Conservation (phyloP, 768 basidiomycete genomes). For the Phlebiopsis flavidoalba region DNA sequence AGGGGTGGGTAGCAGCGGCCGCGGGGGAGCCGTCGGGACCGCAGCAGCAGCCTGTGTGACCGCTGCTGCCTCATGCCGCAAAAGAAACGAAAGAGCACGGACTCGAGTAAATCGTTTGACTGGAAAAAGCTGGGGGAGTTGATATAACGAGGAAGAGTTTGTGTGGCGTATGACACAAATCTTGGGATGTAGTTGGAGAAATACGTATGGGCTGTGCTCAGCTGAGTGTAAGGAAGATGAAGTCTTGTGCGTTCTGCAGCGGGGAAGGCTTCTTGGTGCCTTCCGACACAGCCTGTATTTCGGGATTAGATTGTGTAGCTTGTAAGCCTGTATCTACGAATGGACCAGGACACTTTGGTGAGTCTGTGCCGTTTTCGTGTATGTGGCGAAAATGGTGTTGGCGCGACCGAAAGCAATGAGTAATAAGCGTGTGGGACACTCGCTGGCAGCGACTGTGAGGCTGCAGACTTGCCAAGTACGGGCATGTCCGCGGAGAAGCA, state of each 20-base stretch:
- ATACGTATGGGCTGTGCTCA: neutral
- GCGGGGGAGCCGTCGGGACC: neutral
- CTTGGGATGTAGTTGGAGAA: neutral
- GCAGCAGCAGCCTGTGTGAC: neutral
- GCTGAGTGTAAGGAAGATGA: no score
- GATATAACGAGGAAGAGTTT: neutral
- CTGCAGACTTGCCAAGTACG: neutral
- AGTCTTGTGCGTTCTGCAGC: no score
- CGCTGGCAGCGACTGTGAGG: no score
- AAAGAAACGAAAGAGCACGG: conserved; percentile 1
- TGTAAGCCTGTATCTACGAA: no score
- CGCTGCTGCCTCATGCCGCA: neutral
- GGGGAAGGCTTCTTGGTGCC: no score
- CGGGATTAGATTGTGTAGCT: no score
- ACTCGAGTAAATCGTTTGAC: conserved; percentile 1
- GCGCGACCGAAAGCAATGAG: no score
- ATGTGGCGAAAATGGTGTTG: no score
- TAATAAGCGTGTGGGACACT: no score
- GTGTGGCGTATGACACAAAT: neutral
- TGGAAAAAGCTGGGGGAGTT: conserved; percentile 1
- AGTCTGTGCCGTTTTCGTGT: no score
- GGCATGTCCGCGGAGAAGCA: neutral
- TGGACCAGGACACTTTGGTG: no score
- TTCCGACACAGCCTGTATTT: no score
- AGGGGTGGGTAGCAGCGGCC: neutral